Evolutionary conservation across 2,329 filamentous ascomycete genomes (phyloP).

Genomic region (Septoria petroselini): DNA sequence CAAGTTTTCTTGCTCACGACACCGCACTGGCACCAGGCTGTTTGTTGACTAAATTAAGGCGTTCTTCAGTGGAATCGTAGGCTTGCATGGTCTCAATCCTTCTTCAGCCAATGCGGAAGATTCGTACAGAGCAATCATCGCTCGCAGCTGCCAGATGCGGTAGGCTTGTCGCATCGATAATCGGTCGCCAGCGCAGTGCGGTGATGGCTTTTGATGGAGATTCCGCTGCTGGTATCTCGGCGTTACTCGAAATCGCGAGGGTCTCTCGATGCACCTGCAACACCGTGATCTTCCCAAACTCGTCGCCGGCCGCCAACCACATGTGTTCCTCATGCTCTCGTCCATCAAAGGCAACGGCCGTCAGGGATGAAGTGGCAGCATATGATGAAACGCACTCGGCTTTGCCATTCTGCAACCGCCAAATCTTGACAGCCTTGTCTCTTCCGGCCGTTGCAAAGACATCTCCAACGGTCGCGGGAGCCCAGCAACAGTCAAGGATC

Average conservation of each 20-base stretch:
- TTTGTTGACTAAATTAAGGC: no score
- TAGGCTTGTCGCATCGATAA: neutral
- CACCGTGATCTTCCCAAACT: conserved; percentile 31
- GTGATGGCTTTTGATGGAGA: conserved; percentile 31
- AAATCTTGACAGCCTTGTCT: conserved; percentile 74
- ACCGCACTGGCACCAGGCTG: no score
- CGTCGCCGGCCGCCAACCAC: conserved; percentile 32
- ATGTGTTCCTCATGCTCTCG: neutral
- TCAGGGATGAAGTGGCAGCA: conserved; percentile 32
- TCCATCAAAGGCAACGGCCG: conserved; percentile 35
- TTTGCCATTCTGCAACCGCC: conserved; percentile 41
- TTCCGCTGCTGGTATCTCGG: no score
- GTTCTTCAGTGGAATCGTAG: no score
- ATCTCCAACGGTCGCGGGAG: conserved; percentile 48
- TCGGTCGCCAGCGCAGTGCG: conserved; percentile 35
- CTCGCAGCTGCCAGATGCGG: conserved; percentile 42
- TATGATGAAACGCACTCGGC: conserved; percentile 30
- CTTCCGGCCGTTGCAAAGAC: conserved; percentile 84
- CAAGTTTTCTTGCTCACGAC: no score
- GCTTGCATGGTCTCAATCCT: no score
- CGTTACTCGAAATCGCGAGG: conserved; percentile 20
- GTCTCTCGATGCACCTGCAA: conserved; percentile 13
- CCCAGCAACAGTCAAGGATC: conserved; percentile 88
- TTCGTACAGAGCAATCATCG: conserved; percentile 43
- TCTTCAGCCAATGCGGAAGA: conserved; percentile 36